A percentile compares a stretch with the other conserved stretches of the same genome.
phyloP scores from a whole-genome alignment of 495 filamentous ascomycete species.

The Penicillium manginii region DNA sequence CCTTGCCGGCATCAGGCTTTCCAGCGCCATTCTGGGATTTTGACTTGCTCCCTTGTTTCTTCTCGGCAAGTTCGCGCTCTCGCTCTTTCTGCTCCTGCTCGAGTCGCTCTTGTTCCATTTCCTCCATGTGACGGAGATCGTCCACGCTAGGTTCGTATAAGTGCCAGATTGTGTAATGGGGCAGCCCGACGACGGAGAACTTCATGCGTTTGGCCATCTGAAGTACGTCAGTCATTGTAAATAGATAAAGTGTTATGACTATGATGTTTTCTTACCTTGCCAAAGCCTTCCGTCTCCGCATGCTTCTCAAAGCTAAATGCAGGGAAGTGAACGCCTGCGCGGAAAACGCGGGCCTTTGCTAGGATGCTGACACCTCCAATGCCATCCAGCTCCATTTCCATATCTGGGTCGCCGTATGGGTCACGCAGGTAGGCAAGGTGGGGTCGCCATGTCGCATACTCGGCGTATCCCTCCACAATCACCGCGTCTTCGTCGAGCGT shows the following conservation, averaged over 20 bases:
- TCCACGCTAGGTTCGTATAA: slow-evolving; percentile 97
- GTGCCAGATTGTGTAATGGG: slow-evolving; percentile 99
- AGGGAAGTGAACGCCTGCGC: slow-evolving; percentile 94
- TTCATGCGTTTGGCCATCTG: slow-evolving; percentile 97
- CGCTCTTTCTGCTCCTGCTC: slow-evolving; percentile 73
- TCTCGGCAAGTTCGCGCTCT: slow-evolving; percentile 68
- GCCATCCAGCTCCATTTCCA: slow-evolving; percentile 99
- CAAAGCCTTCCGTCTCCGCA: slow-evolving; percentile 97
- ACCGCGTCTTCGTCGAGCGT: slow-evolving; percentile 98
- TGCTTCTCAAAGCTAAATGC: slow-evolving; percentile 99
- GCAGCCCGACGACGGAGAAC: slow-evolving; percentile 94
- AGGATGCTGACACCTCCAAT: slow-evolving; percentile 97
- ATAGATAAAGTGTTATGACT: not conserved
- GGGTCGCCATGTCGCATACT: slow-evolving; percentile 98
- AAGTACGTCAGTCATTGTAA: slow-evolving; percentile 33
- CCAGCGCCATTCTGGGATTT: slow-evolving; percentile 8
- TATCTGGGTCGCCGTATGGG: slow-evolving; percentile 96
- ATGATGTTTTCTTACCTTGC: slow-evolving; percentile 69
- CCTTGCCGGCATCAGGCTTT: slow-evolving; percentile 13
- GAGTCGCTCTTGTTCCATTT: slow-evolving; percentile 83
- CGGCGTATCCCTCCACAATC: slow-evolving; percentile 98
- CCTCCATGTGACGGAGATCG: slow-evolving; percentile 96
- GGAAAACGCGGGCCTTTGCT: slow-evolving; percentile 93
- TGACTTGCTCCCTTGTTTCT: slow-evolving; percentile 38
- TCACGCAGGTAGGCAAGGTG: slow-evolving; percentile 97